Base-by-base conservation (phyloP, 2,329 filamentous ascomycete species). In the Sclerotinia spermophila region DNA sequence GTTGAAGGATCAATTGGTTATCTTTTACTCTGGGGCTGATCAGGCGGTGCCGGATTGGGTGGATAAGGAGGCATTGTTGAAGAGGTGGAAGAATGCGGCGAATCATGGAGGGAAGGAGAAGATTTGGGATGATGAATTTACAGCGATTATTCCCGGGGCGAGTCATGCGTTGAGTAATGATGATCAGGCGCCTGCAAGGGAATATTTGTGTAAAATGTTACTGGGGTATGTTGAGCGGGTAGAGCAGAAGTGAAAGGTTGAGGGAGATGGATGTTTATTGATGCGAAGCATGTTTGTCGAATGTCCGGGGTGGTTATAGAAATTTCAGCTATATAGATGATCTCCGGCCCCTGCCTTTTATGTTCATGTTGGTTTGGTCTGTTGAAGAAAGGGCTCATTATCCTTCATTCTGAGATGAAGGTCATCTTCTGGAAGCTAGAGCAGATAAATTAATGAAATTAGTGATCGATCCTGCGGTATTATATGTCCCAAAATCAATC, bases 121-220 rank as follows among this genome's bases (percentile, higher is more conserved):
- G 53, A 78, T 83, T 38, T 86, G 84, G 84, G 82, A 85, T 77
- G 73, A 79, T 5, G 80, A 82, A 70, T 79, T 81, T n/a, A 85
- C 84, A 72, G 84, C 81, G 15, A 75, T 85, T 42, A 81, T 86
- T 69, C 79, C 82, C 0, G 81, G 80, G 45, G 85, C 84, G 10
- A 83, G 80, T 19, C 85, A 86, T 75, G 84, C 83, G 70, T 77
- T 85, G 68, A 82, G 80, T 62, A 83, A 82, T 70, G 81, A 83
- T 70, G 83, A 83, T 65, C 84, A 86, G 77, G 80, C 77, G 2
- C 79, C 81, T 61, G 80, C 82, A 1, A 71, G 81, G 64, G 75
- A 73, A 68, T 48, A 68, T 68, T 53, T 75, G 35, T 69, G 69
- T 24, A 68, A 62, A 45, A 74, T 68, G 21, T 71, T 75, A 15